A percentile compares a stretch with the other conserved stretches of the same genome.
These are phyloP conservation scores for Verbena officinalis DNA, from an alignment of 257 asterid species.

Conservation along the genomic window DNA sequence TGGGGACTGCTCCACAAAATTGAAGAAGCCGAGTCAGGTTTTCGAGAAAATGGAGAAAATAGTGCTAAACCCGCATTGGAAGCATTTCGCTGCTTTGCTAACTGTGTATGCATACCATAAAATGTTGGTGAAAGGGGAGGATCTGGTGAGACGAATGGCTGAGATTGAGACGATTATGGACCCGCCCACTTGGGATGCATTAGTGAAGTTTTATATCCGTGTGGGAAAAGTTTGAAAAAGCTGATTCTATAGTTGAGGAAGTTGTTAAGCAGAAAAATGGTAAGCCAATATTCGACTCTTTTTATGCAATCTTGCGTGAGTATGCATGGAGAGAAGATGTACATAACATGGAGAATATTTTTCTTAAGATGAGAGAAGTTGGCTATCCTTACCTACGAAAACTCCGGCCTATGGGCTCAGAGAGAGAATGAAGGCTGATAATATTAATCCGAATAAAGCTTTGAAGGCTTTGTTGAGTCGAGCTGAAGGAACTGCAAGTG, in stretches of 20 bases:
- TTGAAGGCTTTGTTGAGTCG: slow-evolving; percentile 46
- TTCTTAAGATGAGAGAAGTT: slow-evolving; percentile 50
- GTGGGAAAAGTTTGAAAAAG: slow-evolving; percentile 80
- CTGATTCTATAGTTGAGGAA: slow-evolving; percentile 59
- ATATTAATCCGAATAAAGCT: slow-evolving; percentile 47
- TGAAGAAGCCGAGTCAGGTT: slow-evolving; percentile 69
- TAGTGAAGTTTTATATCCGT: slow-evolving; percentile 63
- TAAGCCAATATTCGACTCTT: slow-evolving; percentile 52
- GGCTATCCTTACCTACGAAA: slow-evolving; percentile 59
- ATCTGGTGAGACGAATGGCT: slow-evolving; percentile 61
- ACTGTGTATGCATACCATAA: slow-evolving; percentile 59
- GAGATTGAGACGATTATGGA: slow-evolving; percentile 43
- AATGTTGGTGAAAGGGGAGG: slow-evolving; percentile 73
- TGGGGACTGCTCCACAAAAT: slow-evolving; percentile 69
- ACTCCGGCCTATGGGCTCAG: slow-evolving; percentile 65
- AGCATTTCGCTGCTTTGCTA: slow-evolving; percentile 44
- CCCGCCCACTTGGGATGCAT: slow-evolving; percentile 63
- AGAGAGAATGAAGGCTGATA: slow-evolving; percentile 72
- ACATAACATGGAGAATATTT: slow-evolving; percentile 70
- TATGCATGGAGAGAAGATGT: slow-evolving; percentile 73
- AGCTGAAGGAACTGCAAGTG: slow-evolving; percentile 45
- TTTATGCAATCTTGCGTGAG: slow-evolving; percentile 50
- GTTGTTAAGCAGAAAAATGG: slow-evolving; percentile 37
- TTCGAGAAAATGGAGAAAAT: slow-evolving; percentile 44
- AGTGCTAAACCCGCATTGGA: slow-evolving; percentile 39